Base-by-base conservation (phyloP, 106 monocot genomes). In the Narthecium ossifragum region DNA sequence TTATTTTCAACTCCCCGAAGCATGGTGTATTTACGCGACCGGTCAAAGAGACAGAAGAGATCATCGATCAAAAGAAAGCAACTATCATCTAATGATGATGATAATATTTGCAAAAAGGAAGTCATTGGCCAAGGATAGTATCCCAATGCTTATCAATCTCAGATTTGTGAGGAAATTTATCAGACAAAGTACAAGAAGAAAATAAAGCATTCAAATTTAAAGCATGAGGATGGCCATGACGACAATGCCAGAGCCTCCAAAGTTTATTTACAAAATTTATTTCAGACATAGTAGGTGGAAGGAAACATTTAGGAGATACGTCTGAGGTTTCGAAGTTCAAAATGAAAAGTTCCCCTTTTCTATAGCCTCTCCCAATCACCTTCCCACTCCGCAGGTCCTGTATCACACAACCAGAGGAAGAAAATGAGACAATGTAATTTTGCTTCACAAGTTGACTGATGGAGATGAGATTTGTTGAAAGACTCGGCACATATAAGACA, bases 331-430 rank as follows among this genome's bases (percentile, higher is more conserved):
- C 0, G 17, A 61, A 45, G 45, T 61, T 27, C 29, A 45, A n/a
- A 22, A 18, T 27, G 13, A 59, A 46, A 27, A 61, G 43, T 61
- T 61, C 7, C 30, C 28, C 43, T 20, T 46, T 61, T 29, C 61
- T 61, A 46, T 46, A 38, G 36, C 59, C 59, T 59, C 17, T 46
- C 46, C 46, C 46, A 46, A 46, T 37, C 10, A 37, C 36, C 36
- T 37, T 37, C 36, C 36, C 36, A 6, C 7, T 37, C 36, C 36
- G 36, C 10, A 37, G 36, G 36, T 37, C 36, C 36, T 37, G 36
- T 37, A 37, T 37, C 7, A 37, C 10, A 37, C 6, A 46, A 46
- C 46, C 46, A 46, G 46, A 46, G 4, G 18, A 8, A 46, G 46
- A 46, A 4, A 46, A 46, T 46, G 46, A 46, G 46, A 46, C 10